Percentiles rank a stretch among this genome's conserved stretches.
Conservation (phyloP, 352 stramenopile species). For the Peronospora destructor region DNA sequence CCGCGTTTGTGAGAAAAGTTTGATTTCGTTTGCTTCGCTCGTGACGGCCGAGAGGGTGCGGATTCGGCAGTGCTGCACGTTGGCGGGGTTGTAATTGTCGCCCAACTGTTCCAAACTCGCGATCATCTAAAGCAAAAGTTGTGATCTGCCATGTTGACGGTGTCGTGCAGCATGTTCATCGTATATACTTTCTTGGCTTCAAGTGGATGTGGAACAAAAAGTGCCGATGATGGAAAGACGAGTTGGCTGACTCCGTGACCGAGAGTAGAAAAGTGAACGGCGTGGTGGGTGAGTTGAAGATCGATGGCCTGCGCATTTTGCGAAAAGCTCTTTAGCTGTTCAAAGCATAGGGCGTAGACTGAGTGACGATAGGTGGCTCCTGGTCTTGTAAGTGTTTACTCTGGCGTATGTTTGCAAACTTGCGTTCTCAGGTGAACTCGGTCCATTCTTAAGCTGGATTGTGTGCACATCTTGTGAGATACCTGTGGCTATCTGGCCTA, state of each 20-base stretch:
- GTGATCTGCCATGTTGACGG: conserved; percentile 33
- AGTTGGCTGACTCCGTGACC: conserved; percentile 45
- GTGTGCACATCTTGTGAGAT: neutral
- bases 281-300: conserved; percentile 27
- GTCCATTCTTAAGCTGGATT: neutral
- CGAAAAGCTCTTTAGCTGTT: conserved; percentile 61
- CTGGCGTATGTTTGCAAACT: too few relatives aligned
- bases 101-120: conserved; percentile 51
- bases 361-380: conserved; percentile 3
- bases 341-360: conserved; percentile 39
- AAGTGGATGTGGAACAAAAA: conserved; percentile 35
- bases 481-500: neutral
- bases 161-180: conserved; percentile 57
- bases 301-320: conserved; percentile 46
- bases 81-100: conserved; percentile 50
- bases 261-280: conserved; percentile 46
- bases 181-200: conserved; percentile 61
- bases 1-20: conserved; percentile 28
- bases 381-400: too few relatives aligned
- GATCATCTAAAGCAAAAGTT: conserved; percentile 46
- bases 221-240: too few relatives aligned
- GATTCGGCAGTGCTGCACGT: conserved; percentile 44
- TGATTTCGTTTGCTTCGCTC: conserved; percentile 39
- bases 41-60: conserved; percentile 45
- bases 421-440: too few relatives aligned